Evolutionary conservation across 352 stramenopile genomes (phyloP).

Genomic region (Phytopythium vexans): DNA sequence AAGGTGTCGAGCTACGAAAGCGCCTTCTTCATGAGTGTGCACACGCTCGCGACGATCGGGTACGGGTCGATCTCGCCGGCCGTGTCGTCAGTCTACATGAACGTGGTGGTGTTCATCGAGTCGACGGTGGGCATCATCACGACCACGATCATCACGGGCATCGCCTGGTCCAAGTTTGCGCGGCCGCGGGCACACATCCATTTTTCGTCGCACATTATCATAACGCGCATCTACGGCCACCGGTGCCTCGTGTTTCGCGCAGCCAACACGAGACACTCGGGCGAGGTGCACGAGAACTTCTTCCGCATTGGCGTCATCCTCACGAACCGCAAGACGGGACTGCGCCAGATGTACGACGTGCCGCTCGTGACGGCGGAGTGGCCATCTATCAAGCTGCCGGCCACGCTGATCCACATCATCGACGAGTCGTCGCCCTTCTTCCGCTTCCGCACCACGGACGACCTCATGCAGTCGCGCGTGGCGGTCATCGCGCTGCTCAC

Average conservation of each 20-base stretch:
- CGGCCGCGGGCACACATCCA: constrained; percentile 76
- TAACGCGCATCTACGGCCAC: constrained; percentile 71
- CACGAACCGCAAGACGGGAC: constrained; percentile 75
- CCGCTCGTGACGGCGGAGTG: constrained; percentile 74
- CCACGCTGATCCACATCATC: constrained; percentile 82
- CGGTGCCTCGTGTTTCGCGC: constrained; percentile 78
- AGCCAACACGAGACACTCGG: constrained; percentile 74
- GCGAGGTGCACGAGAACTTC: constrained; percentile 80
- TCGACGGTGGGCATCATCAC: constrained; percentile 71
- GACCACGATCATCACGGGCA: constrained; percentile 83
- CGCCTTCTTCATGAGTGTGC: constrained; percentile 79
- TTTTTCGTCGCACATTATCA: constrained; percentile 68
- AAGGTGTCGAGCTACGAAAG: constrained; percentile 52
- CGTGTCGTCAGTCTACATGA: constrained; percentile 58
- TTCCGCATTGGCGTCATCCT: constrained; percentile 83
- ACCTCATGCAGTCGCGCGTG: constrained; percentile 69
- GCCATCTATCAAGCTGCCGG: constrained; percentile 79
- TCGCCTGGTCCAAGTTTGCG: constrained; percentile 85
- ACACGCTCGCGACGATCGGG: constrained; percentile 79
- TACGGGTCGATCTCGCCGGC: constrained; percentile 70
- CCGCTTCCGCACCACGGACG: constrained; percentile 66
- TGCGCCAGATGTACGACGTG: constrained; percentile 83
- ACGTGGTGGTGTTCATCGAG: constrained; percentile 76
- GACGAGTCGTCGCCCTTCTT: constrained; percentile 77
- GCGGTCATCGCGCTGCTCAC: constrained; percentile 77